These are phyloP conservation scores for Talaromyces sp. DNA, from an alignment of 2,329 filamentous ascomycete species.

Conservation along the genomic window DNA sequence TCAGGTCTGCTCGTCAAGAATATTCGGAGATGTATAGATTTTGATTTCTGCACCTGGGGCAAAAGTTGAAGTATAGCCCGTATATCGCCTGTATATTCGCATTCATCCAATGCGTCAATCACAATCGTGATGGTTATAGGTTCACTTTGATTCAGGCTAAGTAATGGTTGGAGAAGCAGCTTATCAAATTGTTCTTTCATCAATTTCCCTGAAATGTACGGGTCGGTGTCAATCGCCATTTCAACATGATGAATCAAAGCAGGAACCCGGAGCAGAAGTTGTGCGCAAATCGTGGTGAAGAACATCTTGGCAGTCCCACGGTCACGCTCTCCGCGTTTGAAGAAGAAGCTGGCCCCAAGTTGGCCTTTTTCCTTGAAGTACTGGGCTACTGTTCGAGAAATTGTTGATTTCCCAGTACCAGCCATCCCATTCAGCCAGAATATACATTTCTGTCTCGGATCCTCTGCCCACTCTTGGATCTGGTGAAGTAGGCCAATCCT, in stretches of 20 bases:
- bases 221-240: constrained; percentile 18
- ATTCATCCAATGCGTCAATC: constrained; percentile 27
- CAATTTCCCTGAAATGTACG: constrained; percentile 14
- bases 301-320: constrained; percentile 25
- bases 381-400: not conserved
- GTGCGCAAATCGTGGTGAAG: constrained; percentile 33
- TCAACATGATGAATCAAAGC: constrained; percentile 16
- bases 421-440: constrained; percentile 25
- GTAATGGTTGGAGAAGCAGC: constrained; percentile 20
- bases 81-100: constrained; percentile 19
- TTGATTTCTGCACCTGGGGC: constrained; percentile 8
- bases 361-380: not conserved
- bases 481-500: not conserved
- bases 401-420: not conserved
- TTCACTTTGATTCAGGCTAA: not conserved
- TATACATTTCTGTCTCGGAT: constrained; percentile 2
- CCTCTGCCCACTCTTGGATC: not conserved
- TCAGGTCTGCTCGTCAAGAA: constrained; percentile 26
- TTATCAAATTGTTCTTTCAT: constrained; percentile 22
- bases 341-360: not conserved
- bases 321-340: constrained; percentile 21
- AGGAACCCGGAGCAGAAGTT: constrained; percentile 27
- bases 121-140: constrained; percentile 15
- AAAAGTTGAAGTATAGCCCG: constrained; percentile 18
- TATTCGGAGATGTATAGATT: constrained; percentile 17